These are phyloP conservation scores for Sugiyamaella floridensis DNA, from an alignment of 805 yeast species.

Conservation along the genomic window DNA sequence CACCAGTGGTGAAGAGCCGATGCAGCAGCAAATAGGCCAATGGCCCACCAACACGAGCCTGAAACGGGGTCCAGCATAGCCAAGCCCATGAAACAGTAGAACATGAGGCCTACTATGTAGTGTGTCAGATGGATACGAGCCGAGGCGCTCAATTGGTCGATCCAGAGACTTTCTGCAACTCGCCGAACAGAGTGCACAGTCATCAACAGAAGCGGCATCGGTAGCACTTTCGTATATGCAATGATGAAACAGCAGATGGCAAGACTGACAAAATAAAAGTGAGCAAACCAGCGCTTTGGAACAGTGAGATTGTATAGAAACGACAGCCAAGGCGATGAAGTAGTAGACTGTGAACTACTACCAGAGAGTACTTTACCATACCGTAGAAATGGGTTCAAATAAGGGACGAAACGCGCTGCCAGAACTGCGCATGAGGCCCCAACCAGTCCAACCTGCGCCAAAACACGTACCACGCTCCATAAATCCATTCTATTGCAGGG, in stretches of 20 bases:
- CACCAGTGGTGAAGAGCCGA: slow-evolving; percentile 42
- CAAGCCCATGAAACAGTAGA: slow-evolving; percentile 33
- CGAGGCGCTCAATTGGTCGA: slow-evolving; percentile 34
- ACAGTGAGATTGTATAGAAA: slow-evolving; percentile 18
- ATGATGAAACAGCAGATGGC: slow-evolving; percentile 1
- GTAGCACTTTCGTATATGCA: slow-evolving; percentile 6
- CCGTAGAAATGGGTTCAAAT: slow-evolving; percentile 15
- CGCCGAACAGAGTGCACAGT: slow-evolving; percentile 45
- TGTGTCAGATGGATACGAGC: slow-evolving; percentile 53
- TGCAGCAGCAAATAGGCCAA: slow-evolving; percentile 28
- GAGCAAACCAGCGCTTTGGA: slow-evolving; percentile 29
- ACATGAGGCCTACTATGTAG: slow-evolving; percentile 49
- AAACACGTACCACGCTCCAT: neutral
- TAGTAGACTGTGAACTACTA: neutral
- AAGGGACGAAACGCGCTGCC: slow-evolving; percentile 12
- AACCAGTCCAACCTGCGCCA: neutral
- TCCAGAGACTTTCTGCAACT: slow-evolving; percentile 39
- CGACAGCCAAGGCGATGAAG: neutral
- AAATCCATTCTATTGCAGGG: neutral
- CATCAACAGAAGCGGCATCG: slow-evolving; percentile 15
- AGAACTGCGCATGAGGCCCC: slow-evolving; percentile 12
- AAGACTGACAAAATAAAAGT: slow-evolving; percentile 26
- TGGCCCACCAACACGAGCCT: neutral
- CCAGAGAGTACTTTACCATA: slow-evolving; percentile 28
- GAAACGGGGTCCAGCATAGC: neutral